Evolutionary conservation across 306 rosid genomes (phyloP), one percentile per base, ranked within the genome.

Genomic region (Quercus agrifolia): DNA sequence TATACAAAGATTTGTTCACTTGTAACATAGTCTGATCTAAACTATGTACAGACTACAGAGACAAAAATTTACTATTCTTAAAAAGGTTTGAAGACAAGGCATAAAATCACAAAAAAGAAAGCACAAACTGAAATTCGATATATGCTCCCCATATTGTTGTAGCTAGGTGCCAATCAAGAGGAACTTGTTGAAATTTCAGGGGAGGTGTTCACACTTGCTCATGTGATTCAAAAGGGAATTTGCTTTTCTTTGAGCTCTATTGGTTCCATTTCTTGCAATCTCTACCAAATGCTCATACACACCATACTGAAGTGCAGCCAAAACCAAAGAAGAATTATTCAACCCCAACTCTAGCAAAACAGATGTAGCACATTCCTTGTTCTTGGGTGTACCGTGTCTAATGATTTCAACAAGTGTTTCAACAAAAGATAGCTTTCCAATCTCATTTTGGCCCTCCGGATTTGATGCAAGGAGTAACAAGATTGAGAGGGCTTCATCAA

Each of bases 401-500:
- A 87, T 81, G 73, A 94, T 87, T 52, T 52, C 84, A 1, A 94
- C 97, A 11, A 94, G 86, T 12, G 87, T 91, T 84, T 90, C 91
- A 8, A 92, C 86, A 73, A 92, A 92, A 6, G 91, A 78, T 8
- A 91, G 84, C 21, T 85, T 78, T 66, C 93, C 94, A 55, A 94
- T 84, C 85, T 86, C 97, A 5, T 83, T 86, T 5, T 90, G 77
- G 6, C 91, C 97, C 21, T 90, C 91, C 1, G 89, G 79, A 80
- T 82, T 85, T n/a, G 91, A 86, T 13, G 86, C 85, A 78, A 94
- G 93, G 72, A 94, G 92, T 49, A 87, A 81, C 5, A 94, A 54
- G 76, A 90, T 90, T 31, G 97, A 92, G 25, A 94, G 91, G 14
- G 97, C 97, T 78, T 92, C 99, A 84, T 94, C 99, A 30, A 87